Conservation (phyloP, 2,329 filamentous ascomycete genomes). For the Pseudocercospora macadamiae region DNA sequence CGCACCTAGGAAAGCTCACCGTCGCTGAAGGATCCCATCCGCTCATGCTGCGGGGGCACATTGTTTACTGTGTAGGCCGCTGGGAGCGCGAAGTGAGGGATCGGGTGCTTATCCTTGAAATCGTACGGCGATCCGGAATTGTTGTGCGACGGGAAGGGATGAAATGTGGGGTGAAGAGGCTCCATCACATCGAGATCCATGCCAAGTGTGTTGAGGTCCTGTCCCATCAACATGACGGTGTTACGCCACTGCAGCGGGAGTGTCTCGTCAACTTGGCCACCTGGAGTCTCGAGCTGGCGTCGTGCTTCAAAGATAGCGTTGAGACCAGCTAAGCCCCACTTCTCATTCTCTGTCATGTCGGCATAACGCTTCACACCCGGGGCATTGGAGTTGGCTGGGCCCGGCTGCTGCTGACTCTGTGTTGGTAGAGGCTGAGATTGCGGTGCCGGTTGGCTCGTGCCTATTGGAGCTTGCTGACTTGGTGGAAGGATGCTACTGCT, state of each 20-base stretch:
- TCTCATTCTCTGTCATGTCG: conserved; percentile 63
- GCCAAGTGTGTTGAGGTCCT: conserved; percentile 65
- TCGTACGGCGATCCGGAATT: conserved; percentile 43
- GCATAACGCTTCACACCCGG: conserved; percentile 48
- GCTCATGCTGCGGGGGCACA: conserved; percentile 59
- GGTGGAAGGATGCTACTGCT: conserved; percentile 15
- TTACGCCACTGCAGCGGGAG: conserved; percentile 33
- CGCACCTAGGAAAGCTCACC: conserved; percentile 28
- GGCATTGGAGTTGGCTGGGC: conserved; percentile 26
- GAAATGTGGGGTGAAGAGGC: conserved; percentile 66
- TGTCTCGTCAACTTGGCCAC: conserved; percentile 35
- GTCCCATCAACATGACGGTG: conserved; percentile 57
- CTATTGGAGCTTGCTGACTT: conserved; percentile 32
- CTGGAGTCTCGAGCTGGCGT: conserved; percentile 27
- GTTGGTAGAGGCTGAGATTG: conserved; percentile 16
- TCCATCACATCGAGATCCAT: conserved; percentile 60
- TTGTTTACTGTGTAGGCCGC: conserved; percentile 68
- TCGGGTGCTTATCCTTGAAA: conserved; percentile 51
- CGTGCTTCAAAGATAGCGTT: conserved; percentile 51
- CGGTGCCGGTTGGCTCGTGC: conserved; percentile 19
- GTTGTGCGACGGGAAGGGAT: conserved; percentile 59
- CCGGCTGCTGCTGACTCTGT: conserved; percentile 4
- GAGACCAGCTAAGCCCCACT: conserved; percentile 63
- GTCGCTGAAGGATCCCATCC: conserved; percentile 41
- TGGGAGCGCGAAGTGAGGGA: conserved; percentile 66